phyloP scores from a whole-genome alignment of 2,329 filamentous ascomycete species.

The Neocucurbitaria cava region DNA sequence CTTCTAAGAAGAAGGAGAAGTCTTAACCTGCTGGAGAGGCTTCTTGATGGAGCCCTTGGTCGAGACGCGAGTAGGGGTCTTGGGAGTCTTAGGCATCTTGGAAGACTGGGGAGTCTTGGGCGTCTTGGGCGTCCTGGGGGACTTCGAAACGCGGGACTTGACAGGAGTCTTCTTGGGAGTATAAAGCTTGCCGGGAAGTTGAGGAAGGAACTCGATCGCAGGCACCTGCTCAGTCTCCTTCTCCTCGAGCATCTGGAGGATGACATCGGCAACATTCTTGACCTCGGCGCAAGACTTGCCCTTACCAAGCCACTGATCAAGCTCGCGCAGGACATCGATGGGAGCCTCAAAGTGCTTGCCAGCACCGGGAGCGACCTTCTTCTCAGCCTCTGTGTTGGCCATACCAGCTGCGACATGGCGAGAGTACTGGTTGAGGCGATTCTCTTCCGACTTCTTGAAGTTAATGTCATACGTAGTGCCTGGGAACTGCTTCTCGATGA shows the following conservation, averaged over 20 bases:
- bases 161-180: slow-evolving; percentile 16
- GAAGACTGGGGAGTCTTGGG: slow-evolving; percentile 11
- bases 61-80: slow-evolving; percentile 25
- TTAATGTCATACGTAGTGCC: slow-evolving; percentile 41
- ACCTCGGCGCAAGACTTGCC: slow-evolving; percentile 29
- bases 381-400: slow-evolving; percentile 12
- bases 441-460: slow-evolving; percentile 46
- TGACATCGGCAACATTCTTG: slow-evolving; percentile 28
- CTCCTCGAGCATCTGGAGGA: slow-evolving; percentile 37
- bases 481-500: slow-evolving; percentile 39
- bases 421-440: slow-evolving; percentile 39
- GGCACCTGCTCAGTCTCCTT: slow-evolving; percentile 36
- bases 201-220: slow-evolving; percentile 41
- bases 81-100: slow-evolving; percentile 13
- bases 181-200: slow-evolving; percentile 23
- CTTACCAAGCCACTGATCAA: slow-evolving; percentile 31
- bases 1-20: no score
- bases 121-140: slow-evolving; percentile 11
- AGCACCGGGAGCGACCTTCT: slow-evolving; percentile 11
- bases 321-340: slow-evolving; percentile 40
- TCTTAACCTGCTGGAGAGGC: slow-evolving; percentile 17
- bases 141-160: slow-evolving; percentile 15
- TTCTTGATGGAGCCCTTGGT: slow-evolving; percentile 37
- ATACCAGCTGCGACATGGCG: slow-evolving; percentile 28
- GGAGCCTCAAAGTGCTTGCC: slow-evolving; percentile 43